A percentile compares a stretch with the other conserved stretches of the same genome.
These are phyloP conservation scores for Abrus precatorius DNA, from an alignment of 306 rosid species.

Conservation along the genomic window DNA sequence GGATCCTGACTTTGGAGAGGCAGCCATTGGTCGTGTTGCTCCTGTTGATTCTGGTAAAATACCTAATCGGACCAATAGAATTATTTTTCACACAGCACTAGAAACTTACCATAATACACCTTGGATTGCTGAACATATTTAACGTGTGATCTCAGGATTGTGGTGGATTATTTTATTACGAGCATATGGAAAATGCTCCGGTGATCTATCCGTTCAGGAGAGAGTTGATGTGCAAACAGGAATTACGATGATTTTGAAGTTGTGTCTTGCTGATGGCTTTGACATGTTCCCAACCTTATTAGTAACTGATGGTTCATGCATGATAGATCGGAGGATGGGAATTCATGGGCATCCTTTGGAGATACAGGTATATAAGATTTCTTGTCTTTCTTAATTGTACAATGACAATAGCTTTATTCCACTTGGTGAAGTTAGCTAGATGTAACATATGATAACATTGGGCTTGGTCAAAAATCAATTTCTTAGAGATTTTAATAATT, in stretches of 20 bases:
- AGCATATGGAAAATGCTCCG: slow-evolving; percentile 88
- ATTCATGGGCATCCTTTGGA: slow-evolving; percentile 94
- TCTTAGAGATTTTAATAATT: too few relatives aligned
- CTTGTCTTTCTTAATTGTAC: slow-evolving; percentile 14
- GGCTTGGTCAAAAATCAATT: too few relatives aligned
- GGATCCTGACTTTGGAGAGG: slow-evolving; percentile 97
- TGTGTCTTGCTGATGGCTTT: slow-evolving; percentile 92
- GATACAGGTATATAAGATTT: slow-evolving; percentile 69
- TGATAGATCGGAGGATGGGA: slow-evolving; percentile 97
- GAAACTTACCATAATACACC: slow-evolving; percentile 20
- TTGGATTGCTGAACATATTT: slow-evolving; percentile 38
- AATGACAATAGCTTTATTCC: too few relatives aligned
- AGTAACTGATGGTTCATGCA: slow-evolving; percentile 91
- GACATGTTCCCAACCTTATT: slow-evolving; percentile 92
- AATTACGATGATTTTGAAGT: slow-evolving; percentile 83
- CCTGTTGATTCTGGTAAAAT: slow-evolving; percentile 91
- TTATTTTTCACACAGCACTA: slow-evolving; percentile 11
- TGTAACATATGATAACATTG: too few relatives aligned
- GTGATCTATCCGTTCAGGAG: slow-evolving; percentile 86
- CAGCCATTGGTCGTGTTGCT: slow-evolving; percentile 95
- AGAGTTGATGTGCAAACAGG: slow-evolving; percentile 95
- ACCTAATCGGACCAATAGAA: slow-evolving; percentile 2
- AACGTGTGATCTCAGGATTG: slow-evolving; percentile 62
- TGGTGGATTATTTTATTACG: slow-evolving; percentile 94
- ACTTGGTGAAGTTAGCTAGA: too few relatives aligned